phyloP scores from a whole-genome alignment of 257 asterid genomes.

The Capsicum baccatum region DNA sequence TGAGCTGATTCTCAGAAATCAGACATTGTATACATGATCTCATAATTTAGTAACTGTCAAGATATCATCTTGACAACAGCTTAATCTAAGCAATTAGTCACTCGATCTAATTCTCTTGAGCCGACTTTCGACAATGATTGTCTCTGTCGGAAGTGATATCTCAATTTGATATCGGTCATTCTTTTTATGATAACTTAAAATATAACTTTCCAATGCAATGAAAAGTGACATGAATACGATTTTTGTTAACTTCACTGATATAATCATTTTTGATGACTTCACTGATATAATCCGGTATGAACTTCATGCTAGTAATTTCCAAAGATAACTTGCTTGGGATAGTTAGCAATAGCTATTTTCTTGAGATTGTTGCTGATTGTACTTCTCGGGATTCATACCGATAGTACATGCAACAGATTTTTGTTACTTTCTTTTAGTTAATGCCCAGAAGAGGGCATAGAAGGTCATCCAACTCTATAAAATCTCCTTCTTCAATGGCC shows the following conservation, averaged over 20 bases:
- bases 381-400: not conserved
- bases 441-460: slow-evolving; percentile 40
- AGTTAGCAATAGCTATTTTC: not conserved
- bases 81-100: not conserved
- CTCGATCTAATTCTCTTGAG: not conserved
- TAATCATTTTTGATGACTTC: no score
- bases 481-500: slow-evolving; percentile 44
- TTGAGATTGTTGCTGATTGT: not conserved
- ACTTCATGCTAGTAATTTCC: not conserved
- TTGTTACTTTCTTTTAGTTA: slow-evolving; percentile 29
- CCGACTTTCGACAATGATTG: not conserved
- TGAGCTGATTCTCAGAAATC: slow-evolving; percentile 12
- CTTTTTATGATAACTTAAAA: not conserved
- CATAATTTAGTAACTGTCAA: not conserved
- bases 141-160: not conserved
- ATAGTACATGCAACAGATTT: no score
- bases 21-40: not conserved
- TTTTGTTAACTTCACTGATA: not conserved
- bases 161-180: not conserved
- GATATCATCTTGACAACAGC: not conserved
- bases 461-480: slow-evolving; percentile 51
- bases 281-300: not conserved
- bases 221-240: not conserved
- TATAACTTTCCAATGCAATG: not conserved
- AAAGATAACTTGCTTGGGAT: not conserved